Evolutionary conservation across 2,329 filamentous ascomycete genomes (phyloP).

Genomic region (Bipolaris bicolor): DNA sequence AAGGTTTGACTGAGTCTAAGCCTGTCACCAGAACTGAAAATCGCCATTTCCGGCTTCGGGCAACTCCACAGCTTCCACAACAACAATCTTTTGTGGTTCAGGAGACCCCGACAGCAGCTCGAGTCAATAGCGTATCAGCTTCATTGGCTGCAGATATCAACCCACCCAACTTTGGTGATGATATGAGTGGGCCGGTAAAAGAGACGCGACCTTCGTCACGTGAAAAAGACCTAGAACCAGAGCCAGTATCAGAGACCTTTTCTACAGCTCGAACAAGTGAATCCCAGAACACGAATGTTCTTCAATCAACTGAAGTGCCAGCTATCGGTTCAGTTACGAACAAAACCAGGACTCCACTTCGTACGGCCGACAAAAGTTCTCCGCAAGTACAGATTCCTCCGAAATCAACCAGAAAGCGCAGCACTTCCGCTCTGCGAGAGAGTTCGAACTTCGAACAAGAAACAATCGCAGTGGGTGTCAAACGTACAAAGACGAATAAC

Average conservation of each 20-base stretch:
- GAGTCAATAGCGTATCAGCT: constrained; percentile 13
- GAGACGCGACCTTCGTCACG: constrained; percentile 5
- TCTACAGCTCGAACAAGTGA: constrained; percentile 30
- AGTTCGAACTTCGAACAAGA: constrained; percentile 2
- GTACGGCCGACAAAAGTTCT: not conserved
- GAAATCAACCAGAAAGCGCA: constrained; percentile 21
- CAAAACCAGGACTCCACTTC: not conserved
- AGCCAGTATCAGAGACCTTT: constrained; percentile 9
- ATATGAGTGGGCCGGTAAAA: not conserved
- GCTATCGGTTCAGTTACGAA: not conserved
- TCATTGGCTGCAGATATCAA: constrained; percentile 1
- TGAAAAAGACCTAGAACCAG: not conserved
- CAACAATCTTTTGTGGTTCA: constrained; percentile 39
- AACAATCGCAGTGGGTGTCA: constrained; percentile 11
- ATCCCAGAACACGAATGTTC: not conserved
- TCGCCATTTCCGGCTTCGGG: constrained; percentile 17
- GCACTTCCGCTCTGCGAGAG: constrained; percentile 9
- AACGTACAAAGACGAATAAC: constrained; percentile 24
- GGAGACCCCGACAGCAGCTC: constrained; percentile 39
- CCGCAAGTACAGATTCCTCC: constrained; percentile 16
- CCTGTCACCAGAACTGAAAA: constrained; percentile 24
- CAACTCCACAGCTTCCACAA: constrained; percentile 34
- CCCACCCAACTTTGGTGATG: constrained; percentile 1
- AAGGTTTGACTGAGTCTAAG: constrained; percentile 22
- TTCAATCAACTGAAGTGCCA: not conserved